Base-by-base conservation (phyloP, 73 alveolate genomes). In the Urostyla sp. region DNA sequence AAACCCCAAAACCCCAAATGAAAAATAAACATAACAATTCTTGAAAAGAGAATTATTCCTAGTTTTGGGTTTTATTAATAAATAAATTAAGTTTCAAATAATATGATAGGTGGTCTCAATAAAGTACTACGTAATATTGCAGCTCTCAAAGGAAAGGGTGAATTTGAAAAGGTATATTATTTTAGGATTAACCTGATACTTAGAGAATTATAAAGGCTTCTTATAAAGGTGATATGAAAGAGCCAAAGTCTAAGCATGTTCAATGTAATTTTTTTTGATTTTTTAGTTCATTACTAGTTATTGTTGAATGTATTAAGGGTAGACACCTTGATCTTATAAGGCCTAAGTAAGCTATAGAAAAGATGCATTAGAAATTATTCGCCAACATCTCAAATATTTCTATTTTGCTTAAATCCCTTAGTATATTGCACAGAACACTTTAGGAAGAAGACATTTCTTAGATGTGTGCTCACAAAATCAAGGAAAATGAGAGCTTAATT, bases 211-310 rank as follows among this genome's bases (percentile, higher is more conserved):
- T 77, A 26, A 77, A 77, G 66, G 88, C 88, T 24, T 54, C 88
- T 23, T 77, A 77, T 45, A 28, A 67, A 20, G 80, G 80, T 0
- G 88, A 77, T 51, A 32, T 32, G 46, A 77, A 77, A 54, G 88
- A 77, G 35, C 80, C 88, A 10, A 77, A 77, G 55, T 79, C 57
- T 31, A 77, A 77, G 73, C 88, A 77, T 50, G 58, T 77, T 4
- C 23, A 37, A 1, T 77, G 87, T 75, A 75, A 66, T 50, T 66
- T 66, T 32, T 32, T 59, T 15, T 20, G 6, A 50, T 7, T 50
- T 50, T 26, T 50, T 7, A 8, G 6, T 5, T 18, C 61, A 50
- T 18, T 11, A 55, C 73, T 24, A 75, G 87, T 58, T 37, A 43
- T 77, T 11, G 26, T 77, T n/a, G 88, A 57, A 36, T 26, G 80